These are phyloP conservation scores for Parietichytrium sp. DNA, from an alignment of 108 stramenopile species.

Conservation along the genomic window DNA sequence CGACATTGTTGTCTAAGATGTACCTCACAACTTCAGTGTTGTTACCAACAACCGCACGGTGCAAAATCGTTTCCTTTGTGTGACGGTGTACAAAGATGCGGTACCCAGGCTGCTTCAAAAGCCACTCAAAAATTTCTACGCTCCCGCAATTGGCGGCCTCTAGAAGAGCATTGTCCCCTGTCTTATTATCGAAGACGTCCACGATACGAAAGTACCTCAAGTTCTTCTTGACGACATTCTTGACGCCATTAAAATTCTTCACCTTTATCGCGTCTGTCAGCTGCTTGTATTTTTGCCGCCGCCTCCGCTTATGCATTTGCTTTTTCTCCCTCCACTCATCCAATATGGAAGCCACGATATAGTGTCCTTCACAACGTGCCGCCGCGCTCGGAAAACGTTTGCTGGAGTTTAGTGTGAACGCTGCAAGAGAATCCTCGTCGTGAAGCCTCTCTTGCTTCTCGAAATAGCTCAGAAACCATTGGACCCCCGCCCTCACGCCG, in stretches of 20 bases:
- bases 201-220: not conserved
- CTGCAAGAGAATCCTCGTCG: too few relatives aligned
- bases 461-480: not conserved
- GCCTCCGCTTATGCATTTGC: not conserved
- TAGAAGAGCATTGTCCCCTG: not conserved
- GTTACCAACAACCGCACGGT: too few relatives aligned
- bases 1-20: too few relatives aligned
- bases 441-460: not conserved
- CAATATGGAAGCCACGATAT: not conserved
- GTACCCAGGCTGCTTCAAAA: not conserved
- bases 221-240: not conserved
- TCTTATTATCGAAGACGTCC: not conserved
- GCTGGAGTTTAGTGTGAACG: too few relatives aligned
- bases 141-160: not conserved
- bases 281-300: not conserved
- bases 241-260: not conserved
- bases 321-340: not conserved
- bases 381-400: not conserved
- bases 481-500: not conserved
- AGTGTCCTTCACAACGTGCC: constrained; percentile 3
- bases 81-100: too few relatives aligned
- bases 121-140: not conserved
- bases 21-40: too few relatives aligned
- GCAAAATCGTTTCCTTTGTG: too few relatives aligned
- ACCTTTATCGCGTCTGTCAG: not conserved